Base-by-base conservation (phyloP, 1,139 yeast species). In the Schwanniomyces etchellsii region DNA sequence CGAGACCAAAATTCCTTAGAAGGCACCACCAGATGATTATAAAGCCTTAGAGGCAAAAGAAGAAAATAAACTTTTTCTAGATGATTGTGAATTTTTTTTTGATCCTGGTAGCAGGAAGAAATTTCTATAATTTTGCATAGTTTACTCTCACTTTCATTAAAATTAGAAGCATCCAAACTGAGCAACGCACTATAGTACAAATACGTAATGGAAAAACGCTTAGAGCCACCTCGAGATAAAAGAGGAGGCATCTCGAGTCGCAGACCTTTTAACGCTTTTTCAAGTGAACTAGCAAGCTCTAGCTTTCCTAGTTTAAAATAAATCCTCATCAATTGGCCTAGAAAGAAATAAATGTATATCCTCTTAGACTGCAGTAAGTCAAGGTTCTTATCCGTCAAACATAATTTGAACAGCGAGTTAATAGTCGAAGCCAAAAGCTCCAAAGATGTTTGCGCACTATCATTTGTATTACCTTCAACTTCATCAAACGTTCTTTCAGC, bases 251-350 rank as follows among this genome's bases (percentile, higher is more conserved):
- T 44, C 26, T 56, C 51, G 12, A 58, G 57, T 13, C 68, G 51
- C 35, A 80, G 72, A 4, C 77, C 74, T 21, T 63, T 69, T 28
- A 88, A 59, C 2, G 89, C 96, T 50, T 80, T 79, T 35, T 85
- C 77, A 35, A 86, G 70, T 32, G 86, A 82, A 43, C 79, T 80
- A 12, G 94, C 93, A 47, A 88, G 70, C 38, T 88, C 86, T 29
- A 75, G 63, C 44, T 83, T 84, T 34, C 74, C 70, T 45, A 88
- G 63, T 44, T 66, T 64, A 57, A 83, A 79, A 57, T 88, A 89
- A 12, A 82, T 67, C 43, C 75, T 75, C 48, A 89, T 76, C 37
- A 89, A 70, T 37, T 79, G 70, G 22, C 82, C 81, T 25, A 86
- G 75, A 50, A 88, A 81, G 51, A 72, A 79, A 50, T 82, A 85